A percentile compares a stretch with the other conserved stretches of the same genome.
Conservation (phyloP, 1,284 basidiomycete genomes). For the Cystobasidium sp. region DNA sequence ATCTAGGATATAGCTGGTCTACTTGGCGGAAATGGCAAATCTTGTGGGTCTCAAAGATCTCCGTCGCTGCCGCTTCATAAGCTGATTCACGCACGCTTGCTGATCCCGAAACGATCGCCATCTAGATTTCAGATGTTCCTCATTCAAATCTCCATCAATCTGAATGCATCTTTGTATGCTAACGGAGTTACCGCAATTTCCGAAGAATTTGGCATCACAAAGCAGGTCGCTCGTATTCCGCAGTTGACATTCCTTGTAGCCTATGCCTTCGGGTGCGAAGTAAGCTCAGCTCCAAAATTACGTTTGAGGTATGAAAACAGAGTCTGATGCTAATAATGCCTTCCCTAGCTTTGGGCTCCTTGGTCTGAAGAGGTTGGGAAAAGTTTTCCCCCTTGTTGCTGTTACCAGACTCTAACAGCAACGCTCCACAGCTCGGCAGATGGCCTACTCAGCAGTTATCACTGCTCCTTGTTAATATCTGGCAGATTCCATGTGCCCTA, state of each 20-base stretch:
- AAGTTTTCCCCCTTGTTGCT: too few species aligned
- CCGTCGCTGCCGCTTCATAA: not conserved
- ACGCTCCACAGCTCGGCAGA: conserved; percentile 46
- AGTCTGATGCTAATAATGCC: not conserved
- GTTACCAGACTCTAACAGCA: not conserved
- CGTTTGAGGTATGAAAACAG: not conserved
- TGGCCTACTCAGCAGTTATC: conserved; percentile 56
- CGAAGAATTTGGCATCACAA: conserved; percentile 56
- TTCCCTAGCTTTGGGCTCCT: conserved; percentile 28
- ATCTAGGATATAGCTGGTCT: conserved; percentile 24
- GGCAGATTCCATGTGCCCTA: conserved; percentile 54
- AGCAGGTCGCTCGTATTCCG: conserved; percentile 57
- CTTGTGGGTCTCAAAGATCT: conserved; percentile 15
- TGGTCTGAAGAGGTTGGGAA: conserved; percentile 50
- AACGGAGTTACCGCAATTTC: conserved; percentile 52
- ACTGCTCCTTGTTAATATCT: conserved; percentile 57
- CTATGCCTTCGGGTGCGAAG: conserved; percentile 41
- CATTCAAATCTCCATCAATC: conserved; percentile 53
- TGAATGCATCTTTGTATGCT: conserved; percentile 57
- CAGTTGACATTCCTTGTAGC: conserved; percentile 58
- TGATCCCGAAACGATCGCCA: conserved; percentile 1
- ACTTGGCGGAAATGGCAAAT: conserved; percentile 42
- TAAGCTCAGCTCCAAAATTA: not conserved
- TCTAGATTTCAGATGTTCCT: conserved; percentile 7
- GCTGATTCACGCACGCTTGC: not conserved